Evolutionary conservation across 1,284 basidiomycete species (phyloP).

Genomic region (Xerocomus amazonicus): DNA sequence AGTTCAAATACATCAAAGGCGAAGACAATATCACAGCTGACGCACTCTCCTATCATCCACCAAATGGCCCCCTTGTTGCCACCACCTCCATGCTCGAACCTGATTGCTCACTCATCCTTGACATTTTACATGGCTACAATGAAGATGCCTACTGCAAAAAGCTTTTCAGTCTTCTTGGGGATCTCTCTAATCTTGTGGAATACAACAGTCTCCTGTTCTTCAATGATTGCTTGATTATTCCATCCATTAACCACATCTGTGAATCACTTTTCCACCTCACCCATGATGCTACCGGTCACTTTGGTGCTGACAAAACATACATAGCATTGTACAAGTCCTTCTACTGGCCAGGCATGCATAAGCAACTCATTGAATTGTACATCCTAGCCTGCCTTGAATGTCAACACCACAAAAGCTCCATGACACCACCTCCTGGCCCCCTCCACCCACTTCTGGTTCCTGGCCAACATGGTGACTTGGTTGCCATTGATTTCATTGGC

Average conservation of each 20-base stretch:
- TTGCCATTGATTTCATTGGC: constrained; percentile 35
- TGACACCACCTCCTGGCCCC: constrained; percentile 13
- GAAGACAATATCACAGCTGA: not conserved
- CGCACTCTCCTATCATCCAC: not conserved
- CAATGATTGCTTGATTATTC: not conserved
- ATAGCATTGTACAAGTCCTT: not conserved
- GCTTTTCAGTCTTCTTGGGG: not conserved
- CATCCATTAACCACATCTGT: no score
- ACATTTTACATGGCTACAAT: not conserved
- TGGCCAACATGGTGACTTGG: constrained; percentile 19
- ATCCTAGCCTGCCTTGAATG: not conserved
- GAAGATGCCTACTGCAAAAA: not conserved
- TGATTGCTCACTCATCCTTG: not conserved
- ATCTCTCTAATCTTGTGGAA: not conserved
- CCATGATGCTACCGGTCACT: not conserved
- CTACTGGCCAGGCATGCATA: not conserved
- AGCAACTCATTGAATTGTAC: not conserved
- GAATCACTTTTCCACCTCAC: not conserved
- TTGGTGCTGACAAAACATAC: not conserved
- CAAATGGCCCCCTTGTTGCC: no score
- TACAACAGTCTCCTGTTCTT: not conserved
- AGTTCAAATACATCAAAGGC: not conserved
- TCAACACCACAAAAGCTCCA: constrained; percentile 28
- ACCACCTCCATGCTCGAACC: not conserved
- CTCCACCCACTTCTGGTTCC: constrained; percentile 35